Base-by-base conservation (phyloP, 495 filamentous ascomycete genomes). In the Thozetella sp. region DNA sequence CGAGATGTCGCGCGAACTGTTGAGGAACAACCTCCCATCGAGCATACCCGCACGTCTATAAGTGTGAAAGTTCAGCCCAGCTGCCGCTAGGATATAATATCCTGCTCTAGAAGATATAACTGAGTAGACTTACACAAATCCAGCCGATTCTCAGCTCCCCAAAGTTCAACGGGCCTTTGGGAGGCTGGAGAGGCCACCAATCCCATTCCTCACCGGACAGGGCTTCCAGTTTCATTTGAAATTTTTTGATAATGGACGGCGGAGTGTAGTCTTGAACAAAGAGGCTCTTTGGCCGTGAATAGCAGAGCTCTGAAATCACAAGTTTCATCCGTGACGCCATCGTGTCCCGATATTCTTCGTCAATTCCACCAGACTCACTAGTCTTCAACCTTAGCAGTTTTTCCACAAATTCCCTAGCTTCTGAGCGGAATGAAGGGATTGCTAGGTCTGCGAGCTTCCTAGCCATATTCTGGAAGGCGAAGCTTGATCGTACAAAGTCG, bases 71-170 rank as follows among this genome's bases (percentile, higher is more conserved):
- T n/a, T n/a, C n/a, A n/a, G n/a, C n/a, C n/a, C n/a, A n/a, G n/a
- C n/a, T n/a, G n/a, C n/a, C n/a, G n/a, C n/a, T n/a, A n/a, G n/a
- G n/a, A n/a, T n/a, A n/a, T n/a, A n/a, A n/a, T n/a, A n/a, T n/a
- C n/a, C n/a, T n/a, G n/a, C n/a, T n/a, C n/a, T n/a, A n/a, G n/a
- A n/a, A n/a, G n/a, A n/a, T n/a, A n/a, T n/a, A n/a, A n/a, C n/a
- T n/a, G n/a, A n/a, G n/a, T n/a, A n/a, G n/a, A 52, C 52, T 27
- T 54, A 54, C 52, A 54, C 52, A 54, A 3, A 27, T 54, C 52
- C 52, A 54, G 6, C 25, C 6, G 6, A 54, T 17, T 17, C 25
- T 20, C 6, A 19, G 10, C 25, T 54, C 52, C 3, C 52, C 52
- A 3, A n/a, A 2, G 9, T n/a, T 4, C 4, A 30, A 19, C 4